Evolutionary conservation across 495 filamentous ascomycete species (phyloP).

Genomic region (Aspergillus asperescens): DNA sequence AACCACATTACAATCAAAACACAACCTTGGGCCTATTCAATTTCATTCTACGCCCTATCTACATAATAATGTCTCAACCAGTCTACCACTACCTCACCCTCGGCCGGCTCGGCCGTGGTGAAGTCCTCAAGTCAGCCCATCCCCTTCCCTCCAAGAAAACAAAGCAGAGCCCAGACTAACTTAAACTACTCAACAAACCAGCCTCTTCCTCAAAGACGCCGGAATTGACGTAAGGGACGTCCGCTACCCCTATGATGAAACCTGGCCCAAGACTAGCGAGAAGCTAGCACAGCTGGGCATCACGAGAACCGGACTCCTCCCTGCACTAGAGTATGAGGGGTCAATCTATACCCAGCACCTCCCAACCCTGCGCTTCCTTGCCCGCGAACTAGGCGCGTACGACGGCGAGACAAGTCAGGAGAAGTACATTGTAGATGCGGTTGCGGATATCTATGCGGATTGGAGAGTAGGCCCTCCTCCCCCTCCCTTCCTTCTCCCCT

Average conservation of each 20-base stretch:
- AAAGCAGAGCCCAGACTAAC: not conserved
- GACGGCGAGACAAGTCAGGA: constrained; percentile 36
- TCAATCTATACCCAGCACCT: constrained; percentile 35
- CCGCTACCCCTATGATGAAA: constrained; percentile 36
- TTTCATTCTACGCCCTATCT: no score
- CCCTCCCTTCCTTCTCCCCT: not conserved
- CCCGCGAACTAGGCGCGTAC: constrained; percentile 32
- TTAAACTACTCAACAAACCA: not conserved
- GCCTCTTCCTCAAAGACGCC: constrained; percentile 37
- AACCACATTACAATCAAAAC: no score
- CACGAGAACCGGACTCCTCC: constrained; percentile 32
- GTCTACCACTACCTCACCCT: constrained; percentile 37
- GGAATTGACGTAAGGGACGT: constrained; percentile 38
- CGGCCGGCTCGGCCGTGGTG: constrained; percentile 37
- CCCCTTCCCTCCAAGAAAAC: not conserved
- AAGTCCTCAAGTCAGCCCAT: constrained; percentile 33
- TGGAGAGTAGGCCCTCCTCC: constrained; percentile 27
- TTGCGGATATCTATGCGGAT: constrained; percentile 41
- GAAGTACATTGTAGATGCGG: constrained; percentile 39
- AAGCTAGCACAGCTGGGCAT: constrained; percentile 25
- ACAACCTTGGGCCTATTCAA: no score
- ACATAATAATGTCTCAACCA: not conserved
- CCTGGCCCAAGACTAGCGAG: constrained; percentile 33
- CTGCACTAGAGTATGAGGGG: constrained; percentile 38
- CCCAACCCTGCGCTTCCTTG: constrained; percentile 38